phyloP scores from a whole-genome alignment of 1,284 basidiomycete species.

The Malassezia sp. region DNA sequence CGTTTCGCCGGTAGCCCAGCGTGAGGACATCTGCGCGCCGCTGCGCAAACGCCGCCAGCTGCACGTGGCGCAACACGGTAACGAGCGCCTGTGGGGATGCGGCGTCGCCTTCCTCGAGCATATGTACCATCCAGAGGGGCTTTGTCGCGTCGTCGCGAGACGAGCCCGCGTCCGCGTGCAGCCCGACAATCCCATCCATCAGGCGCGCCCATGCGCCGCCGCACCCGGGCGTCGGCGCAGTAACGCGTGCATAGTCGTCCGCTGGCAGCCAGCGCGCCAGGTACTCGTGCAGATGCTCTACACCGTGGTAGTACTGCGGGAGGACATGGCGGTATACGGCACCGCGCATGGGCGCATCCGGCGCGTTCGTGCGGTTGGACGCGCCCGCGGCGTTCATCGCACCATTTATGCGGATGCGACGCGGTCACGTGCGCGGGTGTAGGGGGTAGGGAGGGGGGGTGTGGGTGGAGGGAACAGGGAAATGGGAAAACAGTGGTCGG shows the following conservation, averaged over 20 bases:
- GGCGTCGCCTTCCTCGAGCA: not conserved
- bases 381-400: too few relatives aligned
- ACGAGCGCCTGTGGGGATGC: not conserved
- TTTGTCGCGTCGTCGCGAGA: not conserved
- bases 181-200: not conserved
- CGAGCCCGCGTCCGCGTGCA: not conserved
- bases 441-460: too few relatives aligned
- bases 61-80: not conserved
- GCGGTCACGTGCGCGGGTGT: too few relatives aligned
- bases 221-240: not conserved
- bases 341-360: not conserved
- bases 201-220: not conserved
- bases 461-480: too few relatives aligned
- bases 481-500: too few relatives aligned
- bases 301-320: not conserved
- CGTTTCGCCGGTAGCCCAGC: constrained; percentile 57
- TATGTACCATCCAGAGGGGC: not conserved
- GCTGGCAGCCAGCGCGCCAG: not conserved
- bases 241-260: not conserved
- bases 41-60: not conserved
- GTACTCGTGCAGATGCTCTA: not conserved
- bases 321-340: not conserved
- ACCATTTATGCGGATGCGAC: too few relatives aligned
- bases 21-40: constrained; percentile 53
- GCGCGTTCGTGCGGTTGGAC: not conserved